Conservation (phyloP, 2,329 filamentous ascomycete species). For the Rhytidhysteron rufulum region DNA sequence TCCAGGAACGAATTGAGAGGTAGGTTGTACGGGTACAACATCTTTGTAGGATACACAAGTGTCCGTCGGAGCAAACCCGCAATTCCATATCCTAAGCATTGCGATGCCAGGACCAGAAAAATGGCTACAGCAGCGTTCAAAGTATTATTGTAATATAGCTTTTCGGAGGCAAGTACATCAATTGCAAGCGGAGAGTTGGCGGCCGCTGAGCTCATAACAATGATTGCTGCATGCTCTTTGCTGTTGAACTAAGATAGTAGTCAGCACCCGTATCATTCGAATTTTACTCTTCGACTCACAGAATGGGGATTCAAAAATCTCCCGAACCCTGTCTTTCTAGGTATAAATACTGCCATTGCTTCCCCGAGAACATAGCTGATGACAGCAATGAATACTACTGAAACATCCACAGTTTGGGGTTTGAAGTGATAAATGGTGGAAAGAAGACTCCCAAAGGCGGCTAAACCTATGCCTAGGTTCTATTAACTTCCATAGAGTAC, state of each 20-base stretch:
- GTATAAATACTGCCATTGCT: slow-evolving; percentile 34
- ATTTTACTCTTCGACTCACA: background rate
- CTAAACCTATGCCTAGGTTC: slow-evolving; percentile 4
- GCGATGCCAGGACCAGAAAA: slow-evolving; percentile 8
- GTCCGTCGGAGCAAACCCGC: slow-evolving; percentile 7
- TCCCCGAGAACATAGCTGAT: slow-evolving; percentile 44
- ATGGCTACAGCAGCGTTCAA: background rate
- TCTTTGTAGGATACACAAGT: slow-evolving; percentile 10
- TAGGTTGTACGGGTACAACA: slow-evolving; percentile 10
- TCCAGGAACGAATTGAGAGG: slow-evolving; percentile 8
- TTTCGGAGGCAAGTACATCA: slow-evolving; percentile 7
- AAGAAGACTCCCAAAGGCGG: slow-evolving; percentile 23
- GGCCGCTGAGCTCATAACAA: slow-evolving; percentile 9
- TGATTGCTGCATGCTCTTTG: slow-evolving; percentile 31
- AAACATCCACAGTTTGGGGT: slow-evolving; percentile 44
- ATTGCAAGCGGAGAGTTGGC: slow-evolving; percentile 6
- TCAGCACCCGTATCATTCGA: too few relatives aligned
- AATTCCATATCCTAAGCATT: slow-evolving; percentile 11
- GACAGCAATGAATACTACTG: slow-evolving; percentile 44
- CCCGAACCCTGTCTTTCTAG: slow-evolving; percentile 30
- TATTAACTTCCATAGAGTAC: background rate
- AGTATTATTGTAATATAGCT: slow-evolving; percentile 7
- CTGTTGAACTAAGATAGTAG: slow-evolving; percentile 29
- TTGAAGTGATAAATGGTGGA: slow-evolving; percentile 48
- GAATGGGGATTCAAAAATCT: slow-evolving; percentile 39